Evolutionary conservation across 192 early-diverging fungal species (phyloP), one percentile per base, ranked within the genome.

Genomic region (Backusella luteola): DNA sequence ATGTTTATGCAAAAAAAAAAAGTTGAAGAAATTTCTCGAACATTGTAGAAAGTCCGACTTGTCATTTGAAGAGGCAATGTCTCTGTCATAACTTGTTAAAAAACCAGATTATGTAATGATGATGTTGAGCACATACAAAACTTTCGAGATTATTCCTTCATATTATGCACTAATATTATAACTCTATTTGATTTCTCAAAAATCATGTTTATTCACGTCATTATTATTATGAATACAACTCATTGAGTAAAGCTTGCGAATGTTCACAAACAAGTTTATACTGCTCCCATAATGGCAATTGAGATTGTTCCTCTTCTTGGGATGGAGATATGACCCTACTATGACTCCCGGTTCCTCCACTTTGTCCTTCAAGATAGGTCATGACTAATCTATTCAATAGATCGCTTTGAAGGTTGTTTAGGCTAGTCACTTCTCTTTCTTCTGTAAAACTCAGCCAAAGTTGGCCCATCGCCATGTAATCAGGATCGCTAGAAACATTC

Each of bases 331-430:
- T 34, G 1, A 2, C 32, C 17, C 44, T 21, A 6, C 42, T 68
- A 46, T 26, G 35, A 6, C 3, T 39, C 26, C 52, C 35, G 29
- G 8, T 41, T 34, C 36, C 69, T 26, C 67, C 34, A 21, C 66
- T 69, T 75, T 80, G 75, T 39, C 75, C 78, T 53, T 83, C 79
- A n/a, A 83, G 42, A 41, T 76, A 83, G 6, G 63, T 75, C 76
- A 80, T 83, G 17, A 83, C 67, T 26, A 83, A 53, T n/a, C 52
- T 38, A 68, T 79, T 83, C 6, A 83, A 72, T 1, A 83, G 35
- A 29, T 79, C 73, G 7, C 63, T 66, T 41, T 83, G 75, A 19
- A 29, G n/a, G 29, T 66, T 36, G 26, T 66, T 69, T 3, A 82
- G 69, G 15, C 63, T 39, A 17, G 34, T 76, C 11, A 69, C 38